These are phyloP conservation scores for Aspergillus neotritici DNA, from an alignment of 2,329 filamentous ascomycete genomes.

Conservation along the genomic window DNA sequence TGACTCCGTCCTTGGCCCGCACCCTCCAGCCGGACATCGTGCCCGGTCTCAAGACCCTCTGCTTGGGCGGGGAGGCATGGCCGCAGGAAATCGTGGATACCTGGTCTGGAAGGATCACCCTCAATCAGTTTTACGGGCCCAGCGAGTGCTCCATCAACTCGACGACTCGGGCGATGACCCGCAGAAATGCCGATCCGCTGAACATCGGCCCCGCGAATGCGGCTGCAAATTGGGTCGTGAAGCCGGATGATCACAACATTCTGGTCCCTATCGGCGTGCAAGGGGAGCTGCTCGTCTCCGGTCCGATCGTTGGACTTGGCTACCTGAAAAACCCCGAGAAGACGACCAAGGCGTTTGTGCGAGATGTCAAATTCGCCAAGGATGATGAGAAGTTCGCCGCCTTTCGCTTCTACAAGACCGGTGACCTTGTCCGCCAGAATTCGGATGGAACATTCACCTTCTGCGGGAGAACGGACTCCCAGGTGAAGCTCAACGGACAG, in stretches of 20 bases:
- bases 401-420: constrained; percentile 29
- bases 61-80: too few species aligned
- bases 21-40: too few species aligned
- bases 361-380: not conserved
- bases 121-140: too few species aligned
- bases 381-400: not conserved
- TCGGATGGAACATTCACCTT: constrained; percentile 26
- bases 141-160: constrained; percentile 7
- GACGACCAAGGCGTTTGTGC: constrained; percentile 9
- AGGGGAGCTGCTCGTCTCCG: constrained; percentile 40
- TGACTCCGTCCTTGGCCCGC: constrained; percentile 55
- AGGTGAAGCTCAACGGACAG: constrained; percentile 33
- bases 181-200: not conserved
- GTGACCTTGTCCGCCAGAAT: constrained; percentile 30
- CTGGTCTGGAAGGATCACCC: too few species aligned
- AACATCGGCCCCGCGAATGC: constrained; percentile 9
- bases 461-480: constrained; percentile 29
- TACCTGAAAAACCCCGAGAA: constrained; percentile 29
- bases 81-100: too few species aligned
- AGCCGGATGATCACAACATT: constrained; percentile 8
- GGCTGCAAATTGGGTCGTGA: constrained; percentile 13
- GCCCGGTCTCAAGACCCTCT: too few species aligned
- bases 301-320: constrained; percentile 34
- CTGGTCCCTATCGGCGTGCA: constrained; percentile 11
- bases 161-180: not conserved